Percentiles rank a stretch among this genome's conserved stretches.
phyloP scores from a whole-genome alignment of 441 rosid genomes.

The Populus trichocarpa region DNA sequence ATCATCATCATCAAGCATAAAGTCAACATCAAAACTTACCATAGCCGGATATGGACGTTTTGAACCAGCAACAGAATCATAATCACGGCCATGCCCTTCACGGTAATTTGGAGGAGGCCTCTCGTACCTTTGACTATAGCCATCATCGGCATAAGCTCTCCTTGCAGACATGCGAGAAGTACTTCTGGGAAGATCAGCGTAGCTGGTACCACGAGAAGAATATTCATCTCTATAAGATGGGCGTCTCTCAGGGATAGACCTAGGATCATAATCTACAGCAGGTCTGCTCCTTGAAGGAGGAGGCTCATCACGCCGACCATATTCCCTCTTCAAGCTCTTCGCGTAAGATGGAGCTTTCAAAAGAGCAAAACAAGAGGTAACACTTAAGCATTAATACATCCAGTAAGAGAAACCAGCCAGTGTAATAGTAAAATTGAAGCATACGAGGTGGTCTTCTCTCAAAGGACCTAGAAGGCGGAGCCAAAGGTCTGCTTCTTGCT shows the following conservation, averaged over 20 bases:
- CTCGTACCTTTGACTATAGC: constrained; percentile 72
- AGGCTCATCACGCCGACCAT: constrained; percentile 66
- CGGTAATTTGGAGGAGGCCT: constrained; percentile 74
- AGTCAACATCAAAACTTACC: constrained; percentile 41
- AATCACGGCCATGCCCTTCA: constrained; percentile 80
- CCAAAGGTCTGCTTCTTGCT: constrained; percentile 57
- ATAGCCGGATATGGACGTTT: constrained; percentile 81
- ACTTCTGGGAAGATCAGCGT: constrained; percentile 67
- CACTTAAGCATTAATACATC: neutral
- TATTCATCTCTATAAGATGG: constrained; percentile 76
- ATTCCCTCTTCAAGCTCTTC: constrained; percentile 80
- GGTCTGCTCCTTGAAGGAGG: constrained; percentile 83
- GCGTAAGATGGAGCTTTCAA: constrained; percentile 61
- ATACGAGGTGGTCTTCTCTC: constrained; percentile 88
- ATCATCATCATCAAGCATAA: neutral
- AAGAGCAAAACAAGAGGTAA: neutral
- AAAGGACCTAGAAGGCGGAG: constrained; percentile 71
- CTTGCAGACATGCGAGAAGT: constrained; percentile 60
- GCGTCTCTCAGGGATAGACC: constrained; percentile 74
- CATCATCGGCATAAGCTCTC: constrained; percentile 80
- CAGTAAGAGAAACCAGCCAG: constrained; percentile 2
- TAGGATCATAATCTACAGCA: constrained; percentile 67
- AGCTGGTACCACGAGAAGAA: constrained; percentile 64
- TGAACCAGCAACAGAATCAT: constrained; percentile 78
- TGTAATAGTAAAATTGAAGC: constrained; percentile 13